phyloP scores from a whole-genome alignment of 768 basidiomycete genomes.

The Podaxis pistillaris region DNA sequence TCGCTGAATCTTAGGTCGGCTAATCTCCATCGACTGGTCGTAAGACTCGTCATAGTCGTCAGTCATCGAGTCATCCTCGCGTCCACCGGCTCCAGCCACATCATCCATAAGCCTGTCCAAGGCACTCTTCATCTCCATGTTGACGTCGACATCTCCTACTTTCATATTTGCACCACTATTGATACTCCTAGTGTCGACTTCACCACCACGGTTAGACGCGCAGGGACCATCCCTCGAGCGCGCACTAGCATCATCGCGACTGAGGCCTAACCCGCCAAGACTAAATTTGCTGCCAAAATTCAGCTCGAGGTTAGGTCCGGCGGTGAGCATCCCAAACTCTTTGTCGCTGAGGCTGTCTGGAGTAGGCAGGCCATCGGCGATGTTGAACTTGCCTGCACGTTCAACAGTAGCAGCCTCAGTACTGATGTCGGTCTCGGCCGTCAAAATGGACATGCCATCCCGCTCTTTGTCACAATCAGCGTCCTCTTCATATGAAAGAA shows the following conservation, averaged over 20 bases:
- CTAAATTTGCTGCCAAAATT: constrained; percentile 52
- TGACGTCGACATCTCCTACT: constrained; percentile 52
- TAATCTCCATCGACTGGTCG: constrained; percentile 15
- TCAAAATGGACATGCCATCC: constrained; percentile 37
- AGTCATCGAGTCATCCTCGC: constrained; percentile 40
- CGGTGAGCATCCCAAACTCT: constrained; percentile 31
- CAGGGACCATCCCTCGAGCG: not conserved
- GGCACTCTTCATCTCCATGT: constrained; percentile 72
- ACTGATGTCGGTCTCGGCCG: constrained; percentile 41
- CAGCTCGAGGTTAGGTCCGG: constrained; percentile 31
- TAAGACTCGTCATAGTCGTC: constrained; percentile 37
- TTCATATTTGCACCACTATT: constrained; percentile 34
- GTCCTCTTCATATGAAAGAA: constrained; percentile 6
- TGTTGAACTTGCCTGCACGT: constrained; percentile 40
- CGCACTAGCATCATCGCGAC: constrained; percentile 19
- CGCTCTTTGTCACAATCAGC: constrained; percentile 30
- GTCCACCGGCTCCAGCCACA: constrained; percentile 45
- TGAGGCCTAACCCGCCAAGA: constrained; percentile 33
- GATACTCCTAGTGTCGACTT: constrained; percentile 18
- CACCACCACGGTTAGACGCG: not conserved
- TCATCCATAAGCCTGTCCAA: constrained; percentile 74
- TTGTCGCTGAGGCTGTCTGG: constrained; percentile 22
- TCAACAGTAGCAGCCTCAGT: constrained; percentile 51
- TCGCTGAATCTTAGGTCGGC: constrained; percentile 38
- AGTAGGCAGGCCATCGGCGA: constrained; percentile 20